phyloP scores from a whole-genome alignment of 1,139 yeast species.

The Geotrichum candidum region DNA sequence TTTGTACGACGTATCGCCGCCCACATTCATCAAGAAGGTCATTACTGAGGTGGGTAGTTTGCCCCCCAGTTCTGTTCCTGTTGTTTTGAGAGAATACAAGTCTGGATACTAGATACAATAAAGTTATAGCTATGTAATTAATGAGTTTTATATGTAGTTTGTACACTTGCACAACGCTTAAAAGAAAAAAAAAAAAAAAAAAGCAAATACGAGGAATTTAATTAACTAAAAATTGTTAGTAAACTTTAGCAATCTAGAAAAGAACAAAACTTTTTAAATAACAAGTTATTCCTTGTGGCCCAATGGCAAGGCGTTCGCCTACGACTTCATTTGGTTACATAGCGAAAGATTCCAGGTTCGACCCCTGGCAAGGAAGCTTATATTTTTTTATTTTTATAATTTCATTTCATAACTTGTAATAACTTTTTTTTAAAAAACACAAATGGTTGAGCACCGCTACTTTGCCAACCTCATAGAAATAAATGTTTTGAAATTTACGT shows the following conservation, averaged over 20 bases:
- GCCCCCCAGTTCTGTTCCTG: conserved; percentile 97
- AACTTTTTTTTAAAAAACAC: no score
- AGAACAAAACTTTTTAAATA: neutral
- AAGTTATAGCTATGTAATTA: neutral
- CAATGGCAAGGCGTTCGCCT: conserved; percentile 32
- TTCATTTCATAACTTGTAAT: neutral
- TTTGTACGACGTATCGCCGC: conserved; percentile 92
- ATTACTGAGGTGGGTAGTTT: conserved; percentile 94
- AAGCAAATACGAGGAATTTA: no score
- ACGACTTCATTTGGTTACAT: conserved; percentile 21
- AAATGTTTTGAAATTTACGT: no score
- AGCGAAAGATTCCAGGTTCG: conserved; percentile 37
- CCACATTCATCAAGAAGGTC: conserved; percentile 86
- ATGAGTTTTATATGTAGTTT: neutral
- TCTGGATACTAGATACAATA: conserved; percentile 35
- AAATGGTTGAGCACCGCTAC: no score
- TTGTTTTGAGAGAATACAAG: conserved; percentile 87
- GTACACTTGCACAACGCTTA: no score
- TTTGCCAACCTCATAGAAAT: no score
- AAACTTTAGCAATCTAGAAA: no score
- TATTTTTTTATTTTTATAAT: neutral
- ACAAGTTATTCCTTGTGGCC: conserved; percentile 27
- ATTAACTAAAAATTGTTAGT: no score
- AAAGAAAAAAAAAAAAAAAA: no score
- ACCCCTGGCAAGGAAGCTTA: conserved; percentile 35